Conservation (phyloP, 2,329 filamentous ascomycete species). For the Grosmannia clavigera region DNA sequence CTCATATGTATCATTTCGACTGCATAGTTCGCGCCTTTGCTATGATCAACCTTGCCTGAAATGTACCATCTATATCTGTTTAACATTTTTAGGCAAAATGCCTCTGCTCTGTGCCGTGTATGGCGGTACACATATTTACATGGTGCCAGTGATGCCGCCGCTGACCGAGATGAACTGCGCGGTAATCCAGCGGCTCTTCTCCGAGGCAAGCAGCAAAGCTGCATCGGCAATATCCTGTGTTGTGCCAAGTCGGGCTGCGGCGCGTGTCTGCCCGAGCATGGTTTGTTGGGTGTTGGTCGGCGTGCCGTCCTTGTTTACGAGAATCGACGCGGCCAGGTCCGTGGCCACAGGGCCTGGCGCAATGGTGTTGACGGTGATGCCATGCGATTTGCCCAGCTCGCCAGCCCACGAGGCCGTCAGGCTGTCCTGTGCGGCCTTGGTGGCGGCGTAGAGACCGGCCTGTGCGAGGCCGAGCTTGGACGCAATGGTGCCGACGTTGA, state of each 20-base stretch:
- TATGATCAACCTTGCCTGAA: no score
- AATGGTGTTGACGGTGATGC: conserved; percentile 31
- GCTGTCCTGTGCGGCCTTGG: conserved; percentile 24
- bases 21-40: no score
- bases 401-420: conserved; percentile 21
- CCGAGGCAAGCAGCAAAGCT: conserved; percentile 24
- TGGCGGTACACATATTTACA: neutral
- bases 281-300: no score
- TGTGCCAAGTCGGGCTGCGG: conserved; percentile 21
- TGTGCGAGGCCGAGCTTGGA: conserved; percentile 12
- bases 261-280: conserved; percentile 14
- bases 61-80: no score
- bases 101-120: neutral
- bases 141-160: conserved; percentile 22
- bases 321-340: conserved; percentile 13
- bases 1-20: no score
- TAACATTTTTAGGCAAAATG: neutral
- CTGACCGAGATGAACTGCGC: conserved; percentile 27
- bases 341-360: conserved; percentile 27
- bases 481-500: conserved; percentile 20
- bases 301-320: conserved; percentile 7
- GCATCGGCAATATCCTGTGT: conserved; percentile 30
- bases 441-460: conserved; percentile 16
- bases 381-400: conserved; percentile 7
- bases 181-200: conserved; percentile 31